phyloP scores from a whole-genome alignment of 768 basidiomycete genomes.

The Phanerochaete carnosa region DNA sequence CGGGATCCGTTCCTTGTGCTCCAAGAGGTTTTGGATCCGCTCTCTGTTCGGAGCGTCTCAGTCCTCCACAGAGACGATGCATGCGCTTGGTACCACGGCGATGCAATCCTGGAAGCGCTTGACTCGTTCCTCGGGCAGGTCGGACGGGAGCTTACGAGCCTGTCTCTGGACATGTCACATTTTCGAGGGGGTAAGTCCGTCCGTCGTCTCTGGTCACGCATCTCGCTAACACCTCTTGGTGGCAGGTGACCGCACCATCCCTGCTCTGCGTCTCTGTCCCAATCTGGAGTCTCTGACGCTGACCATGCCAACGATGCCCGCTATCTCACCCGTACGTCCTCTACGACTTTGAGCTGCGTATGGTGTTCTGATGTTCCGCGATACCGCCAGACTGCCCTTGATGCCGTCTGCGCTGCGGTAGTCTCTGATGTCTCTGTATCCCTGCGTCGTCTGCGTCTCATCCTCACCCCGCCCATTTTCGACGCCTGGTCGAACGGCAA shows the following conservation, averaged over 20 bases:
- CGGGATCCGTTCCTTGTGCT: neutral
- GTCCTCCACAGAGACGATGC: neutral
- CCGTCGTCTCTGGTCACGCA: neutral
- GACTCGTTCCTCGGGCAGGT: neutral
- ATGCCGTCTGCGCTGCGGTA: neutral
- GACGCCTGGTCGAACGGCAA: neutral
- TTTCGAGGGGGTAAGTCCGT: neutral
- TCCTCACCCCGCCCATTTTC: neutral
- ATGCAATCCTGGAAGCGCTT: neutral
- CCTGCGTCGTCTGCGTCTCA: neutral
- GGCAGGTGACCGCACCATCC: neutral
- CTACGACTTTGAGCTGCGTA: neutral
- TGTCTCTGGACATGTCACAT: neutral
- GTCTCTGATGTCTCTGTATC: neutral
- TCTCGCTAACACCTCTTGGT: neutral
- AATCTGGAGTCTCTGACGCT: neutral
- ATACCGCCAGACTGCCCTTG: neutral
- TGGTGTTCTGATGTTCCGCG: too few species aligned
- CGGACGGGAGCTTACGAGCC: neutral
- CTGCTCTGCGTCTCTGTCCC: neutral
- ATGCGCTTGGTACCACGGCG: neutral
- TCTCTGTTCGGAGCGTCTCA: neutral
- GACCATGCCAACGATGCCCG: neutral
- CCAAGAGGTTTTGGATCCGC: neutral
- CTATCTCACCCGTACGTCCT: neutral